phyloP scores from a whole-genome alignment of 2,329 filamentous ascomycete genomes.

The Triangularia verruculosa region DNA sequence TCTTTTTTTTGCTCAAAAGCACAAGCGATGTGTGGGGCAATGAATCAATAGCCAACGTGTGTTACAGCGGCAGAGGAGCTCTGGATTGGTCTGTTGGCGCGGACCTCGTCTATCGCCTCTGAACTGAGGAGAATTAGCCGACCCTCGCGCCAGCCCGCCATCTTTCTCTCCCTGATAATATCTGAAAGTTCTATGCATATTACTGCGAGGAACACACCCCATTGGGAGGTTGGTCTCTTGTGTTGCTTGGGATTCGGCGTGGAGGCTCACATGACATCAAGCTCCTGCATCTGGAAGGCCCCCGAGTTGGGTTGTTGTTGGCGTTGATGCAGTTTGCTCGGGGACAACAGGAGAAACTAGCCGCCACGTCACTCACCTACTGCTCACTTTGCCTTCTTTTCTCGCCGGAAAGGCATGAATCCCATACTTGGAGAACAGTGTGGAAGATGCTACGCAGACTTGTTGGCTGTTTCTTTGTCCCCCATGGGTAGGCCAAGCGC shows the following conservation, averaged over 20 bases:
- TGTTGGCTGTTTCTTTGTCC: background rate
- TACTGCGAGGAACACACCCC: background rate
- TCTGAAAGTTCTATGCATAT: conserved; percentile 12
- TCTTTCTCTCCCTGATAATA: background rate
- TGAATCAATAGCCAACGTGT: conserved; percentile 10
- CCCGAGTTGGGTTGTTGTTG: background rate
- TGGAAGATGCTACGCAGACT: background rate
- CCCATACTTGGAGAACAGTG: too few relatives aligned
- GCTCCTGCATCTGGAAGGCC: conserved; percentile 7
- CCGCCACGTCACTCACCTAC: background rate
- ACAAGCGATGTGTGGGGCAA: background rate
- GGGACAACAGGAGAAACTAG: background rate
- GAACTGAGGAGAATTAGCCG: conserved; percentile 10
- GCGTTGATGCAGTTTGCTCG: background rate
- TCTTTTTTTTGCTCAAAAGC: background rate
- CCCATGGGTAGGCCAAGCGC: background rate
- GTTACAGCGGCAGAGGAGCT: conserved; percentile 12
- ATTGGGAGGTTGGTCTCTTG: background rate
- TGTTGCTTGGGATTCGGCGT: background rate
- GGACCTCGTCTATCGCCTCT: conserved; percentile 10
- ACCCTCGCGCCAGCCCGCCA: background rate
- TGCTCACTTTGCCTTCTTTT: background rate
- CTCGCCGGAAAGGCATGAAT: background rate
- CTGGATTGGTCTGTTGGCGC: conserved; percentile 22
- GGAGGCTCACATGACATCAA: conserved; percentile 14